These are phyloP conservation scores for Geoglossum glabrum DNA, from an alignment of 495 filamentous ascomycete species.

Conservation along the genomic window DNA sequence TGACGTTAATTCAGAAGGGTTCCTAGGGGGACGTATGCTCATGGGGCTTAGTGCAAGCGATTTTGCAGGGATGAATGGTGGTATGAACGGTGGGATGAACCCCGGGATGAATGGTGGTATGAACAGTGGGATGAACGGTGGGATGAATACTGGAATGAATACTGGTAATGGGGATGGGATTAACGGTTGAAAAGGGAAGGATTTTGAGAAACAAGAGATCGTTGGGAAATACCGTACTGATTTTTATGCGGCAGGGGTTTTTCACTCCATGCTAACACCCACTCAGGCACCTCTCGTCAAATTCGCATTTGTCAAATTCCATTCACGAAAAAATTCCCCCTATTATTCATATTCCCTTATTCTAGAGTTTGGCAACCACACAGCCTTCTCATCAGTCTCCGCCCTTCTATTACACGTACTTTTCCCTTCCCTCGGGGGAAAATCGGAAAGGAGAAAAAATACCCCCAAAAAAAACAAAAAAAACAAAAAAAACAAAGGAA, in stretches of 20 bases:
- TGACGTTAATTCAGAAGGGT: slow-evolving; percentile 2
- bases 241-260: too few species aligned
- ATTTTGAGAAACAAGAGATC: too few species aligned
- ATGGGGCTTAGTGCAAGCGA: slow-evolving; percentile 4
- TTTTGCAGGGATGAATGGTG: not conserved
- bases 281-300: too few species aligned
- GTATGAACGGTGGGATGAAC: not conserved
- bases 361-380: too few species aligned
- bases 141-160: not conserved
- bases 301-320: not conserved
- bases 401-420: too few species aligned
- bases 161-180: not conserved
- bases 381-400: too few species aligned
- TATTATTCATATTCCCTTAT: not conserved
- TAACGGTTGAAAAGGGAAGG: not conserved
- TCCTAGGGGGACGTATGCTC: not conserved
- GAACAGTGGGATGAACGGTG: not conserved
- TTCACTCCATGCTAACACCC: too few species aligned
- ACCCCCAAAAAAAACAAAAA: too few species aligned
- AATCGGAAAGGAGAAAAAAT: too few species aligned
- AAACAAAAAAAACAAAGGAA: too few species aligned
- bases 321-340: not conserved
- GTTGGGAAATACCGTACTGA: too few species aligned
- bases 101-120: not conserved
- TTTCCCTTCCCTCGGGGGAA: not conserved